phyloP scores from a whole-genome alignment of 805 yeast species.

The Candida insectalens region DNA sequence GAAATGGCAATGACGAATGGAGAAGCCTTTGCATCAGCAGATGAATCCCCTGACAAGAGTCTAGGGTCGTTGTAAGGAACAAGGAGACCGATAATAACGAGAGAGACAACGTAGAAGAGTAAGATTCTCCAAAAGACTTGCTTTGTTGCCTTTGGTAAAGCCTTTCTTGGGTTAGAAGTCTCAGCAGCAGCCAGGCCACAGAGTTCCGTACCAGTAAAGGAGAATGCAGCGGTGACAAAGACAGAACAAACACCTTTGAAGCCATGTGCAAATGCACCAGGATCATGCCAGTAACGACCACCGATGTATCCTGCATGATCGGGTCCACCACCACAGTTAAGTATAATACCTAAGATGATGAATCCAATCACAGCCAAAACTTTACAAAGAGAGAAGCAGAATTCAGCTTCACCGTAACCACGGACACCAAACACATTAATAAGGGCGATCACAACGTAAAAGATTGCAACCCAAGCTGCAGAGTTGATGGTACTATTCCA shows the following conservation, averaged over 20 bases:
- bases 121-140: constrained; percentile 52
- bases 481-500: constrained; percentile 36
- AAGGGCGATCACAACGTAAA: constrained; percentile 33
- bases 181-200: constrained; percentile 56
- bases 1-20: constrained; percentile 69
- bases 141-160: constrained; percentile 50
- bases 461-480: constrained; percentile 43
- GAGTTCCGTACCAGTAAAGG: constrained; percentile 56
- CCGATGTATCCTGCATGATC: constrained; percentile 46
- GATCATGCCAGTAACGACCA: constrained; percentile 45
- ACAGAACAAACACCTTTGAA: constrained; percentile 54
- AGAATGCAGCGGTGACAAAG: constrained; percentile 47
- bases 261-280: constrained; percentile 39
- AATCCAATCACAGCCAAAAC: constrained; percentile 46
- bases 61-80: constrained; percentile 45
- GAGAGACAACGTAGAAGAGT: constrained; percentile 41
- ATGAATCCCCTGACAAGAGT: constrained; percentile 35
- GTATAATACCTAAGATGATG: constrained; percentile 38
- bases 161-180: constrained; percentile 42
- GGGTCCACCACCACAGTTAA: constrained; percentile 52
- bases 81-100: constrained; percentile 42
- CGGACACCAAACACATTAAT: constrained; percentile 49
- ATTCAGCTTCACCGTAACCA: constrained; percentile 60
- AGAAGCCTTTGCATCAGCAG: constrained; percentile 48
- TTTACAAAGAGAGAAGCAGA: constrained; percentile 40